A percentile compares a stretch with the other conserved stretches of the same genome.
These are phyloP conservation scores for Garcia nutans DNA, from an alignment of 345 rosid species.

Conservation along the genomic window DNA sequence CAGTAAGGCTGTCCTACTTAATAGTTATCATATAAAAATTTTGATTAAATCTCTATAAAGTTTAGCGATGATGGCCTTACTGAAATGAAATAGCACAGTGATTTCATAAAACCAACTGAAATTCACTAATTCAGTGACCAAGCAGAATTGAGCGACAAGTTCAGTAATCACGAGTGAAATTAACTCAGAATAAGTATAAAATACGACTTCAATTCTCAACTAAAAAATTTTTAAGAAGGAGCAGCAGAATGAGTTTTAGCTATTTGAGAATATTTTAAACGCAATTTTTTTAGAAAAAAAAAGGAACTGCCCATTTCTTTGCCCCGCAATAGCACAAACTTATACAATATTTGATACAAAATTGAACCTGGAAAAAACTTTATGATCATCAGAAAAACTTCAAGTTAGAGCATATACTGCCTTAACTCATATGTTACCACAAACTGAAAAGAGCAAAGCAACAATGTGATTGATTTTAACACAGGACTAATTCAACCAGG, in stretches of 20 bases:
- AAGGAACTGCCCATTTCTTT: not conserved
- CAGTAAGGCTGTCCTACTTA: too few relatives aligned
- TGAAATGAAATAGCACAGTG: too few relatives aligned
- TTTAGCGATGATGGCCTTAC: too few relatives aligned
- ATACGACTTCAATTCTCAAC: not conserved
- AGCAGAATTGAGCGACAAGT: too few relatives aligned
- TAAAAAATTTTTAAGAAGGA: not conserved
- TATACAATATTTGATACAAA: not conserved
- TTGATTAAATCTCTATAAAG: too few relatives aligned
- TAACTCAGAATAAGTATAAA: not conserved
- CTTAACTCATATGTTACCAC: not conserved
- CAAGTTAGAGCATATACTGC: not conserved
- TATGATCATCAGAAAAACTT: not conserved
- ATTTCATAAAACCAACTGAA: too few relatives aligned
- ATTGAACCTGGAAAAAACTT: not conserved
- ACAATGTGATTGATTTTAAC: not conserved
- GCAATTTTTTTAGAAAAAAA: not conserved
- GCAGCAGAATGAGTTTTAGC: not conserved
- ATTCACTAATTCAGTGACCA: too few relatives aligned
- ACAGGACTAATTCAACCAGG: not conserved
- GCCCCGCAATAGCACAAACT: not conserved
- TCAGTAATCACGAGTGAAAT: too few relatives aligned
- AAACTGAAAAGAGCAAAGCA: conserved; percentile 4
- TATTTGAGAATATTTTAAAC: not conserved
- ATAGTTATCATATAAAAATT: too few relatives aligned